Evolutionary conservation across 1,284 basidiomycete species (phyloP).

Genomic region (Lignosus rhinocerotis): DNA sequence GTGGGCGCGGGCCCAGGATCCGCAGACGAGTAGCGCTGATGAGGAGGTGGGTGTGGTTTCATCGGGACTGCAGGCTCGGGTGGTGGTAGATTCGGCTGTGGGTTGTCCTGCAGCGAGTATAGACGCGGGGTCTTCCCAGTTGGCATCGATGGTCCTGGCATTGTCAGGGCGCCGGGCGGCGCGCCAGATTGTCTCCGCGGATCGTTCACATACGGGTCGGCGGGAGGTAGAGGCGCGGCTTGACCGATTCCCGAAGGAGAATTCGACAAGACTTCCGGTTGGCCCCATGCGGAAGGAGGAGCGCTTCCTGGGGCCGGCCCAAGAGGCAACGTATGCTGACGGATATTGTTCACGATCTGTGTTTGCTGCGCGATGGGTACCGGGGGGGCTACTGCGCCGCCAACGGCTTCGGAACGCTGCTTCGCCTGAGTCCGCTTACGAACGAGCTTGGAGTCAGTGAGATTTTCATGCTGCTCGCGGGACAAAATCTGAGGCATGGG

Average conservation of each 20-base stretch:
- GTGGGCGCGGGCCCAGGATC: conserved; percentile 9
- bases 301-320: conserved; percentile 9
- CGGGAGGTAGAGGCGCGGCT: conserved; percentile 18
- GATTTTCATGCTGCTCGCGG: conserved; percentile 76
- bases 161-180: not conserved
- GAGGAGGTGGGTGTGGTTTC: not conserved
- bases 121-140: not conserved
- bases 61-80: not conserved
- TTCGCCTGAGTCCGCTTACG: conserved; percentile 83
- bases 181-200: conserved; percentile 3
- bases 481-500: conserved; percentile 65
- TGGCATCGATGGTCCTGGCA: not conserved
- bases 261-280: conserved; percentile 1
- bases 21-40: conserved; percentile 1
- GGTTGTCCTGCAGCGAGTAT: not conserved
- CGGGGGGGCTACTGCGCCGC: conserved; percentile 18
- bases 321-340: conserved; percentile 32
- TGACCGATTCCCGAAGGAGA: conserved; percentile 15
- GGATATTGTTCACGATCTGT: conserved; percentile 35
- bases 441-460: conserved; percentile 80
- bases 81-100: conserved; percentile 1
- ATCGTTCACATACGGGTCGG: conserved; percentile 6
- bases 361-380: conserved; percentile 23
- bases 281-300: not conserved
- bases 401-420: conserved; percentile 57